A percentile compares a stretch with the other conserved stretches of the same genome.
These are phyloP conservation scores for Blastobotrys terrestris DNA, from an alignment of 805 yeast species.

Conservation along the genomic window DNA sequence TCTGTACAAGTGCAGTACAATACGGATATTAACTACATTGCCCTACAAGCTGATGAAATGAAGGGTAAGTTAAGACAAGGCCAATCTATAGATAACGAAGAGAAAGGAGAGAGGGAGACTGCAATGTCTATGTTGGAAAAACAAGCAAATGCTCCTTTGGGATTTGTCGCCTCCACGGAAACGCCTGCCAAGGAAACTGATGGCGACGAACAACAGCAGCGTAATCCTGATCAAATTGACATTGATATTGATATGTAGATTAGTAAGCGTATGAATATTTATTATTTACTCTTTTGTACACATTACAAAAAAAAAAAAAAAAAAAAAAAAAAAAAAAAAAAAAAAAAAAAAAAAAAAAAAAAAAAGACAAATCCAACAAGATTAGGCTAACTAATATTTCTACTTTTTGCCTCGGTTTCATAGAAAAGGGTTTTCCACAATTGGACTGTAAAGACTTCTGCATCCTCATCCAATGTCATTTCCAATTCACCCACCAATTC, in stretches of 20 bases:
- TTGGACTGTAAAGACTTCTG: constrained; percentile 24
- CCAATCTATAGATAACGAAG: not conserved
- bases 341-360: constrained; percentile 1
- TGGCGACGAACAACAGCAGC: not conserved
- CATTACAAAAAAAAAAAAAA: too few relatives aligned
- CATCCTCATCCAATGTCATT: constrained; percentile 40
- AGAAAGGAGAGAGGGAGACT: not conserved
- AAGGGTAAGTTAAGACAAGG: not conserved
- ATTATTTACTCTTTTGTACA: not conserved
- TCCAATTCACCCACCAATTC: constrained; percentile 27
- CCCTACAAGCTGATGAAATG: constrained; percentile 1
- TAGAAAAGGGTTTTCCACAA: constrained; percentile 24
- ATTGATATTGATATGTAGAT: constrained; percentile 11
- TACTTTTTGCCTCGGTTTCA: constrained; percentile 17
- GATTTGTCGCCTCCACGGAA: constrained; percentile 20
- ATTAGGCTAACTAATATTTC: not conserved
- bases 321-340: constrained; percentile 4
- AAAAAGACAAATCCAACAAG: constrained; percentile 7
- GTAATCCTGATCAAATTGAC: constrained; percentile 22
- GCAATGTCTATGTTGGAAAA: constrained; percentile 3
- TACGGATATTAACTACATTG: constrained; percentile 11
- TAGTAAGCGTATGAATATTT: not conserved
- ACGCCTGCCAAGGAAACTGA: not conserved
- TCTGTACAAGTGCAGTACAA: constrained; percentile 27
- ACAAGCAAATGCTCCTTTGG: constrained; percentile 17